phyloP scores from a whole-genome alignment of 768 basidiomycete genomes.

The Heimioporus sp. region DNA sequence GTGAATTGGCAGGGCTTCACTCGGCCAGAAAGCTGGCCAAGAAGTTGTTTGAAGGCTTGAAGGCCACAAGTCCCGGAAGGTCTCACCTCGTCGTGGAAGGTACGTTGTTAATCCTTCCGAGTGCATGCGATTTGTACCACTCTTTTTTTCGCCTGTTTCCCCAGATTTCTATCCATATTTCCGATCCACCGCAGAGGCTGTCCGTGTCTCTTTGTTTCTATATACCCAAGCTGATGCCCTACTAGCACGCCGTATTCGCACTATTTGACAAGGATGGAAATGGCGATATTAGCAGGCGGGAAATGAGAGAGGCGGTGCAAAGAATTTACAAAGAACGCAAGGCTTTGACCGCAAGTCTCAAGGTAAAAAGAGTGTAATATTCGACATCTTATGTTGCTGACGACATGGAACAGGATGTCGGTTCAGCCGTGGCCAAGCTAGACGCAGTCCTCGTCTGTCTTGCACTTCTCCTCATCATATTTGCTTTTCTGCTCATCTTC shows the following conservation, averaged over 20 bases:
- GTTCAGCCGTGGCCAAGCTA: slow-evolving; percentile 71
- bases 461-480: slow-evolving; percentile 57
- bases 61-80: slow-evolving; percentile 56
- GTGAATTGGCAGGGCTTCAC: slow-evolving; percentile 51
- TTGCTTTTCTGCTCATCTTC: slow-evolving; percentile 75
- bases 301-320: slow-evolving; percentile 83
- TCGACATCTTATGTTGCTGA: neutral
- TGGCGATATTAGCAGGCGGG: slow-evolving; percentile 71
- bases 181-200: slow-evolving; percentile 66
- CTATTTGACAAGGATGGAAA: slow-evolving; percentile 83
- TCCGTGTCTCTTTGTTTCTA: slow-evolving; percentile 23
- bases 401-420: slow-evolving; percentile 52
- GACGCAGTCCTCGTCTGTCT: slow-evolving; percentile 69
- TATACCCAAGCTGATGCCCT: neutral
- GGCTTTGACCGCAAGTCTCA: slow-evolving; percentile 64
- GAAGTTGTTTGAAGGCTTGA: slow-evolving; percentile 64
- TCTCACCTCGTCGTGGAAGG: slow-evolving; percentile 68
- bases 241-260: slow-evolving; percentile 62
- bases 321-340: slow-evolving; percentile 79
- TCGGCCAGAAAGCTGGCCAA: slow-evolving; percentile 68
- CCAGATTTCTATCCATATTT: slow-evolving; percentile 81
- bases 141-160: neutral
- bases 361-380: slow-evolving; percentile 38
- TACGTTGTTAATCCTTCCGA: slow-evolving; percentile 22
- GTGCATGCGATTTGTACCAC: neutral